phyloP scores from a whole-genome alignment of 306 rosid species.

The Coriaria nepalensis region DNA sequence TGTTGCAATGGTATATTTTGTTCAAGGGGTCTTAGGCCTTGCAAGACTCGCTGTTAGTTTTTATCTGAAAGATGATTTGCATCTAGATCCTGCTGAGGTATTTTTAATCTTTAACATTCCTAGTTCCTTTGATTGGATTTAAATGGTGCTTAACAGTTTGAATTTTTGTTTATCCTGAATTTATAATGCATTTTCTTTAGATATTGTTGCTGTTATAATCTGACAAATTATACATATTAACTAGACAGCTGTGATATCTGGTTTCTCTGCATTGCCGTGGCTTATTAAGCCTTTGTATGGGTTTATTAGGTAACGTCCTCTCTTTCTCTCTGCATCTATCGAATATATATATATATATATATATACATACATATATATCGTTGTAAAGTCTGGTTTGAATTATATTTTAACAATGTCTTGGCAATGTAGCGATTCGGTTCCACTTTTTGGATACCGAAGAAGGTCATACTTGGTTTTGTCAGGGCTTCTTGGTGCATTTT shows the following conservation, averaged over 20 bases:
- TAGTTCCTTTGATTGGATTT: slow-evolving; percentile 4
- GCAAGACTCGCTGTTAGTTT: slow-evolving; percentile 87
- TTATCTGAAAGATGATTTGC: slow-evolving; percentile 85
- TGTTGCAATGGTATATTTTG: slow-evolving; percentile 95
- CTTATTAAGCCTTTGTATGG: slow-evolving; percentile 88
- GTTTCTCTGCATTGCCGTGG: slow-evolving; percentile 82
- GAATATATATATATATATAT: too few species aligned
- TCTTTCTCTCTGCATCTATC: slow-evolving; percentile 4
- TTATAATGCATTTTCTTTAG: neutral
- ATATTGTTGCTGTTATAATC: neutral
- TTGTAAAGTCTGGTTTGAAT: too few species aligned
- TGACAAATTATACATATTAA: slow-evolving; percentile 31
- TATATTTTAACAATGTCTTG: slow-evolving; percentile 8
- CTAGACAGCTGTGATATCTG: slow-evolving; percentile 95
- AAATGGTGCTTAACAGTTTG: too few species aligned
- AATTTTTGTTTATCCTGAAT: slow-evolving; percentile 1
- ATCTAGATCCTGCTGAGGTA: slow-evolving; percentile 96
- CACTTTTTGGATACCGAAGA: slow-evolving; percentile 94
- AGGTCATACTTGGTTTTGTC: slow-evolving; percentile 88
- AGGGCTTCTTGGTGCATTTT: slow-evolving; percentile 92
- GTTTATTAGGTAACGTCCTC: slow-evolving; percentile 54
- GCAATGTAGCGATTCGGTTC: slow-evolving; percentile 78
- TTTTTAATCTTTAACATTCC: slow-evolving; percentile 13
- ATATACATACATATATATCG: too few species aligned
- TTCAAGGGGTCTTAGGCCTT: slow-evolving; percentile 94